Evolutionary conservation across 169 alveolate species (phyloP).

Genomic region (Plasmodium gaboni): DNA sequence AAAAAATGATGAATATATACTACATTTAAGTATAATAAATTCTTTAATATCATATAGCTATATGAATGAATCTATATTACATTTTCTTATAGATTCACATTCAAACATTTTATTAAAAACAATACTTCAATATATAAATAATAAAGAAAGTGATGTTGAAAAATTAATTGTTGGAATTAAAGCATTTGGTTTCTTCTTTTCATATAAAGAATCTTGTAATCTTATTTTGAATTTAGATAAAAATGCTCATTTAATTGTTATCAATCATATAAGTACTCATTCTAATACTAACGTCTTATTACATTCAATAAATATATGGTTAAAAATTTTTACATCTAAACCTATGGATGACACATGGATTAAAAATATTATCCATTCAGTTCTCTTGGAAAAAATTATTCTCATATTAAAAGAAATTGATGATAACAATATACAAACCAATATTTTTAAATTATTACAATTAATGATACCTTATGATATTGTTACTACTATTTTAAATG

Average conservation of each 20-base stretch:
- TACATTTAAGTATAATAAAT: slow-evolving; percentile 59
- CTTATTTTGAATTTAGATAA: slow-evolving; percentile 15
- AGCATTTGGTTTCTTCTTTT: slow-evolving; percentile 63
- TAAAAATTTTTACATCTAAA: slow-evolving; percentile 30
- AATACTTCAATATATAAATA: slow-evolving; percentile 23
- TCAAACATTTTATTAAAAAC: slow-evolving; percentile 33
- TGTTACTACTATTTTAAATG: slow-evolving; percentile 27
- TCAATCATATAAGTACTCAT: slow-evolving; percentile 58
- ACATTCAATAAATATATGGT: slow-evolving; percentile 68
- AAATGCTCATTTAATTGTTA: slow-evolving; percentile 20
- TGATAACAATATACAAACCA: slow-evolving; percentile 21
- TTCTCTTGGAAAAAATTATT: slow-evolving; percentile 37
- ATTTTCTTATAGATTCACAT: slow-evolving; percentile 30
- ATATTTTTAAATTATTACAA: slow-evolving; percentile 26
- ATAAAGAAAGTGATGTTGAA: slow-evolving; percentile 20
- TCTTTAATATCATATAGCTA: slow-evolving; percentile 45
- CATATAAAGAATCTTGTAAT: slow-evolving; percentile 26
- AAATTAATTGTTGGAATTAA: slow-evolving; percentile 61
- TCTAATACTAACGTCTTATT: slow-evolving; percentile 37
- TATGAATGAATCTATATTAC: slow-evolving; percentile 15
- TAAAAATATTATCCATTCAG: slow-evolving; percentile 26
- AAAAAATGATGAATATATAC: slow-evolving; percentile 17
- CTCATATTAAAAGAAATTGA: slow-evolving; percentile 51
- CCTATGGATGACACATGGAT: slow-evolving; percentile 19
- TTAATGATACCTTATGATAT: slow-evolving; percentile 34